These are phyloP conservation scores for Pochonia chlamydosporia DNA, from an alignment of 2,329 filamentous ascomycete genomes.

Conservation along the genomic window DNA sequence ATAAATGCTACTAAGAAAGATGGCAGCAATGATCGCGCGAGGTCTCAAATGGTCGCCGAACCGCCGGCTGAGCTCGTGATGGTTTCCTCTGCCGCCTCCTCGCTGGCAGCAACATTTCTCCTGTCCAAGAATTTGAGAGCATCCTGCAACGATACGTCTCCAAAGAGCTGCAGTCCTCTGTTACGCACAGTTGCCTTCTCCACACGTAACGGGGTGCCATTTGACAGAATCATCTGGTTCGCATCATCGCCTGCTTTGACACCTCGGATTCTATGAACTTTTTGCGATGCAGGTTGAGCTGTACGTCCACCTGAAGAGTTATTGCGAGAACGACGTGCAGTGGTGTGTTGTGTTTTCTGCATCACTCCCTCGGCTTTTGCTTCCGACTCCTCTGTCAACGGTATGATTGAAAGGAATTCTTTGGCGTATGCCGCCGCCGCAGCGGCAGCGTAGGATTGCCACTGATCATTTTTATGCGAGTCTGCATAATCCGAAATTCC, in stretches of 20 bases:
- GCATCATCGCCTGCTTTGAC: not conserved
- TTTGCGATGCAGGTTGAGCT: too few relatives aligned
- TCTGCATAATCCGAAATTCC: not conserved
- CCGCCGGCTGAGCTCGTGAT: not conserved
- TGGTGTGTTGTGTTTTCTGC: not conserved
- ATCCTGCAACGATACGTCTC: not conserved
- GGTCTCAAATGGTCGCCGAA: not conserved
- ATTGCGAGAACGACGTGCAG: not conserved
- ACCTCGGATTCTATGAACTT: not conserved
- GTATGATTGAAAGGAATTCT: not conserved
- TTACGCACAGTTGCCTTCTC: not conserved
- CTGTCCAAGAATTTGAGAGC: not conserved
- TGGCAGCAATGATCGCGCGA: not conserved
- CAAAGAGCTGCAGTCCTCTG: not conserved
- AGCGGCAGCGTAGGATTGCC: not conserved
- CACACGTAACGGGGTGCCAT: not conserved
- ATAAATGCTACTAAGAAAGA: not conserved
- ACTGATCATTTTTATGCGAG: not conserved
- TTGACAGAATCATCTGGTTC: not conserved
- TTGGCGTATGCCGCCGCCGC: not conserved
- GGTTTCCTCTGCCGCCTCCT: not conserved
- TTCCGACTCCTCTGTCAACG: not conserved
- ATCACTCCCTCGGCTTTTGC: not conserved
- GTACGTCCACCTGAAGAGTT: not conserved
- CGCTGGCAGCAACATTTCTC: not conserved